phyloP scores from a whole-genome alignment of 495 filamentous ascomycete species.

The Daldinia grandis region DNA sequence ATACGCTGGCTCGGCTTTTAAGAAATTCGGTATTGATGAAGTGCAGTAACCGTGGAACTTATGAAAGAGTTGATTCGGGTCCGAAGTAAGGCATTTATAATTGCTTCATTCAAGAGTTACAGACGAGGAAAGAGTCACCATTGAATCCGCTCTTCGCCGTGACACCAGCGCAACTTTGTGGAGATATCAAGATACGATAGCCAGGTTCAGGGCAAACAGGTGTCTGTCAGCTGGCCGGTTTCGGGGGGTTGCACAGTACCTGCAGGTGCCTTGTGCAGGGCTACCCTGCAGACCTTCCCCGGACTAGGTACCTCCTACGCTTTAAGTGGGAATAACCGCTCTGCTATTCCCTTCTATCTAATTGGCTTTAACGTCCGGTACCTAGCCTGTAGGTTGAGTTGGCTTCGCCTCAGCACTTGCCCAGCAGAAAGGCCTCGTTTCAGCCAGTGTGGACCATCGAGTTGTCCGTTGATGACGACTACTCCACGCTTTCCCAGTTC shows the following conservation, averaged over 20 bases:
- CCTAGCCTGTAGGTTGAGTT: slow-evolving; percentile 20
- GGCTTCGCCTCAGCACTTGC: slow-evolving; percentile 22
- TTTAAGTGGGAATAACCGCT: slow-evolving; percentile 17
- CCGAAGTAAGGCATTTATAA: not conserved
- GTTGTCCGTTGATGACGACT: slow-evolving; percentile 38
- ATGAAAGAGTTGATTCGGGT: not conserved
- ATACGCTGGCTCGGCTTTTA: not conserved
- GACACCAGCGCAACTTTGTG: slow-evolving; percentile 13
- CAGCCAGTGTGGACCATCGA: slow-evolving; percentile 21
- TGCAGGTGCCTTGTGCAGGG: not conserved
- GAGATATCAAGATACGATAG: slow-evolving; percentile 11
- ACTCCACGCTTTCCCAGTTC: not conserved
- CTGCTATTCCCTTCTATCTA: slow-evolving; percentile 7
- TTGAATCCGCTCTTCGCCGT: slow-evolving; percentile 5
- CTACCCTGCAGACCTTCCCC: slow-evolving; percentile 25
- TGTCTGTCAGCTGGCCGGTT: slow-evolving; percentile 22
- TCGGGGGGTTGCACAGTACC: slow-evolving; percentile 12
- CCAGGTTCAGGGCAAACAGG: not conserved
- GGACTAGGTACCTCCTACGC: not conserved
- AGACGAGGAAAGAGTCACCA: slow-evolving; percentile 16
- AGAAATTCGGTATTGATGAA: not conserved
- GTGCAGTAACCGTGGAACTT: not conserved
- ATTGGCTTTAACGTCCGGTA: slow-evolving; percentile 7
- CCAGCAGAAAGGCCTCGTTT: slow-evolving; percentile 27
- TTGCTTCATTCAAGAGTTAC: not conserved